phyloP scores from a whole-genome alignment of 2,329 filamentous ascomycete genomes.

The Microsporum audouinii region DNA sequence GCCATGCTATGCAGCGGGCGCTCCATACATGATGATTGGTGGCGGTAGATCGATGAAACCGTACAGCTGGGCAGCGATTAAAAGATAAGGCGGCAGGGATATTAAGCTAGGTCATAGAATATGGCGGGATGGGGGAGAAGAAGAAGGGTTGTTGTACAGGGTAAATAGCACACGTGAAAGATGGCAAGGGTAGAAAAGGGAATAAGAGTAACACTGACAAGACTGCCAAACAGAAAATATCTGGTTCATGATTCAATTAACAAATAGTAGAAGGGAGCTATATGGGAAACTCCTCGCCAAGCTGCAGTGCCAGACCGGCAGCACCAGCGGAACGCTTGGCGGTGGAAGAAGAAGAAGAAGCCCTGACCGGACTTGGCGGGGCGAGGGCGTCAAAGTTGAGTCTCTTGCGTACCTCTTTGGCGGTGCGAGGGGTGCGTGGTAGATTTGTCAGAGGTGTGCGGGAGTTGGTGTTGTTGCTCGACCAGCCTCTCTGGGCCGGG shows the following conservation, averaged over 20 bases:
- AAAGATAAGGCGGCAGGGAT: not conserved
- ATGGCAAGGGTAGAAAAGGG: not conserved
- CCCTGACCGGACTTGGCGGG: slow-evolving; percentile 41
- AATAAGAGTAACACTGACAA: not conserved
- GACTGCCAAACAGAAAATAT: not conserved
- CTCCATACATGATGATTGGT: not conserved
- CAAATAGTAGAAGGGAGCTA: not conserved
- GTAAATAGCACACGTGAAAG: not conserved
- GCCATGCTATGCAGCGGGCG: not conserved
- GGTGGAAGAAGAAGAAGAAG: not conserved
- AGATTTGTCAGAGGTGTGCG: slow-evolving; percentile 43
- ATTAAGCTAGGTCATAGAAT: not conserved
- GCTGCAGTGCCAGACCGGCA: slow-evolving; percentile 9
- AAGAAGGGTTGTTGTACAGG: not conserved
- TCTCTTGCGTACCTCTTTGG: slow-evolving; percentile 58
- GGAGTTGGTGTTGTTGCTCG: slow-evolving; percentile 20
- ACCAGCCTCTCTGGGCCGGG: slow-evolving; percentile 77
- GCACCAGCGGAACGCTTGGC: not conserved
- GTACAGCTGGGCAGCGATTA: not conserved
- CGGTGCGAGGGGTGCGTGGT: slow-evolving; percentile 56
- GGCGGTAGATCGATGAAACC: not conserved
- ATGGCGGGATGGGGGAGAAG: not conserved
- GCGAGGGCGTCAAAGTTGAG: slow-evolving; percentile 73
- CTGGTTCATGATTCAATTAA: not conserved
- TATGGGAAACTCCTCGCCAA: slow-evolving; percentile 10